Base-by-base conservation (phyloP, 139 green algal genomes). In the Cymbomonas tetramitiformis region DNA sequence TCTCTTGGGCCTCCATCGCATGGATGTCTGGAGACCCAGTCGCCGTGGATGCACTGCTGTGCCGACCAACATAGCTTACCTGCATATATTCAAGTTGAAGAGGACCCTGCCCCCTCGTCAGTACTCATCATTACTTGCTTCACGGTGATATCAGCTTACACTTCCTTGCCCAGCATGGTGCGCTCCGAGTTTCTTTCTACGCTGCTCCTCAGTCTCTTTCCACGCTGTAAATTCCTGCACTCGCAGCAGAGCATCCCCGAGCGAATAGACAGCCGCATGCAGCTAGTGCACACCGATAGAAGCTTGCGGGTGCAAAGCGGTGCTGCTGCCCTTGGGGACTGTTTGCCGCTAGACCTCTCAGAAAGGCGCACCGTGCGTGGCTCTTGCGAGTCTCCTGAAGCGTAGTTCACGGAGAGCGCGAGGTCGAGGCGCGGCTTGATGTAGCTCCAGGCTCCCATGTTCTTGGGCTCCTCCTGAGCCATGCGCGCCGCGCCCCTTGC, bases 381-480 rank as follows among this genome's bases (percentile, higher is more conserved):
- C n/a, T n/a, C n/a, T n/a, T n/a, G n/a, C n/a, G n/a, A n/a, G n/a
- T n/a, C n/a, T n/a, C n/a, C n/a, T n/a, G n/a, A n/a, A n/a, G n/a
- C n/a, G n/a, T n/a, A n/a, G n/a, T n/a, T n/a, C n/a, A n/a, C n/a
- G n/a, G n/a, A n/a, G n/a, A n/a, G n/a, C n/a, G n/a, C n/a, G n/a
- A n/a, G n/a, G 30, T 38, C 29, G 2, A 57, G 18, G 26, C 51
- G 54, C 6, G 50, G 50, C 32, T 62, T 41, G 1, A 83, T 67
- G 46, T 77, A 83, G 3, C 29, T n/a, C 73, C 73, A 86, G 6
- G 66, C 70, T 1, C 79, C 76, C 75, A 83, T 82, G 70, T 88
- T 85, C 60, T 84, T 85, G 3, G 80, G 80, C 73, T 88, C 80
- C 65, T 88, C 80, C 57, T 87, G 59, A 19, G n/a, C n/a, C n/a